Evolutionary conservation across 192 early-diverging fungal species (phyloP).

Genomic region (Chytriomyces sp.): DNA sequence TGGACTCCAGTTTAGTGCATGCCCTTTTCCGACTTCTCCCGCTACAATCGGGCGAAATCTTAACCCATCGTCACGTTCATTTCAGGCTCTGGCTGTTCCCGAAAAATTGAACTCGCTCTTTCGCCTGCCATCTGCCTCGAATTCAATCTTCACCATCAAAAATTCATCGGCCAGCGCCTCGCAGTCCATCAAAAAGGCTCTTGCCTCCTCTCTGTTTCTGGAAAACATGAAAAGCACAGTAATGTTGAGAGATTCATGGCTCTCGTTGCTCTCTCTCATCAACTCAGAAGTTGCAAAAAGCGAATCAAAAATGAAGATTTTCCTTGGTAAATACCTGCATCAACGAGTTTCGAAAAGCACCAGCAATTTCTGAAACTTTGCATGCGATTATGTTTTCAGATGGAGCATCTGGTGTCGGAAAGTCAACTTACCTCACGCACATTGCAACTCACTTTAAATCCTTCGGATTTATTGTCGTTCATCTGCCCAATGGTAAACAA

Average conservation of each 20-base stretch:
- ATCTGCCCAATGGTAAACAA: slow-evolving; percentile 12
- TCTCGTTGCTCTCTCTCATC: neutral
- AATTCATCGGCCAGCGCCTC: slow-evolving; percentile 10
- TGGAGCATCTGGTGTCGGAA: slow-evolving; percentile 10
- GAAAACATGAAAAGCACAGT: neutral
- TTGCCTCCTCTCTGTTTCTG: neutral
- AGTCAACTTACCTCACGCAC: slow-evolving; percentile 11
- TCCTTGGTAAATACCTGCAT: slow-evolving; percentile 8
- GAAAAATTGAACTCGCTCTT: slow-evolving; percentile 16
- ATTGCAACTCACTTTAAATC: slow-evolving; percentile 12
- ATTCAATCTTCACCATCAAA: slow-evolving; percentile 16
- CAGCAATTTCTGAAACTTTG: neutral
- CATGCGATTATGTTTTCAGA: neutral
- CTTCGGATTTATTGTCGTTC: slow-evolving; percentile 19
- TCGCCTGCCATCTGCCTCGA: neutral
- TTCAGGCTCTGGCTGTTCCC: neutral
- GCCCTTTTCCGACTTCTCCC: neutral
- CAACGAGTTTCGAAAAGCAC: neutral
- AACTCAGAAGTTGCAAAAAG: slow-evolving; percentile 3
- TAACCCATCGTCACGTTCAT: neutral
- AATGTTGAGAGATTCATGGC: slow-evolving; percentile 26
- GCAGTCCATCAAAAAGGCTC: neutral
- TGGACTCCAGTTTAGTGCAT: neutral
- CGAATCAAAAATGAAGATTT: slow-evolving; percentile 16
- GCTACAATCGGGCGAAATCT: neutral